Base-by-base conservation (phyloP, 345 rosid species). In the Melastoma malabathricum region DNA sequence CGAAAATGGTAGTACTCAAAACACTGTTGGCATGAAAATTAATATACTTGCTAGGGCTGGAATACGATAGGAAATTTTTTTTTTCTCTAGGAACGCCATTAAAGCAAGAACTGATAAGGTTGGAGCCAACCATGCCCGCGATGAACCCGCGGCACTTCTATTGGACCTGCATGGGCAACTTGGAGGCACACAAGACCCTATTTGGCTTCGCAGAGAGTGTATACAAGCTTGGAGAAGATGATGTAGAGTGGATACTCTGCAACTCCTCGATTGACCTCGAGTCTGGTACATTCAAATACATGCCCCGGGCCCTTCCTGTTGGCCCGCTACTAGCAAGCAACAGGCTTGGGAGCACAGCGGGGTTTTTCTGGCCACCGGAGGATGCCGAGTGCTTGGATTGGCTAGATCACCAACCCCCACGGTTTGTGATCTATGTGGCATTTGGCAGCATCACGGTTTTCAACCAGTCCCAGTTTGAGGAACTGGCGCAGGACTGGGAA, bases 401-500 rank as follows among this genome's bases (percentile, higher is more conserved):
- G 62, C 55, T 58, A 1, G 48, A 58, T 47, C 54, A 49, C 2
- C 54, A 68, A 50, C 66, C 66, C 1, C 51, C 55, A 0, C 25
- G 47, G 8, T 59, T 73, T 0, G 71, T 72, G n/a, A 61, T 68
- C 15, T 72, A 72, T 15, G 50, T 68, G 18, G 67, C 73, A 12
- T 59, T 72, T 17, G 77, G 73, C 6, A 68, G 68, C 39, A 14
- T 72, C 27, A 60, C 68, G 3, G 43, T 27, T 41, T 45, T 68
- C 34, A 56, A 50, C 15, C 59, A 43, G 27, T 51, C 55, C 12
- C 74, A 72, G 20, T 52, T 57, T 48, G 50, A 56, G 13, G 77
- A 72, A 23, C 52, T 72, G 31, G 77, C 74, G 0, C 15, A 55
- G 77, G 77, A 38, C 44, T 72, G 1, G 47, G 65, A 51, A 53